Evolutionary conservation across 2,329 filamentous ascomycete species (phyloP).

Genomic region (Fusarium camptoceras): DNA sequence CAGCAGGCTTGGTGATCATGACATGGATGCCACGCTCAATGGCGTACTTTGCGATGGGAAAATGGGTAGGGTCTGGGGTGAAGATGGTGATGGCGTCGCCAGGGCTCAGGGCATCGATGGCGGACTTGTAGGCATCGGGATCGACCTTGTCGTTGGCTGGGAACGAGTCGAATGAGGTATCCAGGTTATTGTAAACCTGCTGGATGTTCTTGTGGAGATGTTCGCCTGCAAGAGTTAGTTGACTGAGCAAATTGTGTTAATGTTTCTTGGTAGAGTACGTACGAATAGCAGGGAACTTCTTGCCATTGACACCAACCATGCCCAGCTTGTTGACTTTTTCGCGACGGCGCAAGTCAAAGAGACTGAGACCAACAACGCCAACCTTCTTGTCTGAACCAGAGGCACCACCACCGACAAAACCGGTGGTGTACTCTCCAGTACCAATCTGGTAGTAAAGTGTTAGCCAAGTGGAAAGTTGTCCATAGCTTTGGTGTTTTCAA

Average conservation of each 20-base stretch:
- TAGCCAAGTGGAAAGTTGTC: background rate
- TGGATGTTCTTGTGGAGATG: constrained; percentile 90
- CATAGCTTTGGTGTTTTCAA: background rate
- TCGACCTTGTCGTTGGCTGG: constrained; percentile 79
- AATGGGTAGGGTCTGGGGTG: constrained; percentile 93
- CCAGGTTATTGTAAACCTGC: constrained; percentile 87
- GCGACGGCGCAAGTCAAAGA: constrained; percentile 88
- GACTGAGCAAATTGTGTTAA: background rate
- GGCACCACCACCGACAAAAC: constrained; percentile 85
- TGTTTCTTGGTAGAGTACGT: constrained; percentile 50
- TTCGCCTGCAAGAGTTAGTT: constrained; percentile 65
- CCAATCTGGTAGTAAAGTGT: constrained; percentile 69
- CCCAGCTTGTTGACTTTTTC: constrained; percentile 87
- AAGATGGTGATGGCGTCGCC: constrained; percentile 96
- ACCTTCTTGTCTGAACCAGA: constrained; percentile 96
- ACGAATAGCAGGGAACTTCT: constrained; percentile 93
- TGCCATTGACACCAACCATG: constrained; percentile 91
- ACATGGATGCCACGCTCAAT: constrained; percentile 91
- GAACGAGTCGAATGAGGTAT: constrained; percentile 87
- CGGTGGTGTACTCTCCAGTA: constrained; percentile 96
- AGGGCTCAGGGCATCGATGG: constrained; percentile 83
- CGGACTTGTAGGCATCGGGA: constrained; percentile 85
- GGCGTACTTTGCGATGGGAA: constrained; percentile 90
- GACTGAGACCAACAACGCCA: constrained; percentile 88
- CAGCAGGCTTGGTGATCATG: constrained; percentile 92